Evolutionary conservation across 2,329 filamentous ascomycete genomes (phyloP).

Genomic region (Epichloe elymi): DNA sequence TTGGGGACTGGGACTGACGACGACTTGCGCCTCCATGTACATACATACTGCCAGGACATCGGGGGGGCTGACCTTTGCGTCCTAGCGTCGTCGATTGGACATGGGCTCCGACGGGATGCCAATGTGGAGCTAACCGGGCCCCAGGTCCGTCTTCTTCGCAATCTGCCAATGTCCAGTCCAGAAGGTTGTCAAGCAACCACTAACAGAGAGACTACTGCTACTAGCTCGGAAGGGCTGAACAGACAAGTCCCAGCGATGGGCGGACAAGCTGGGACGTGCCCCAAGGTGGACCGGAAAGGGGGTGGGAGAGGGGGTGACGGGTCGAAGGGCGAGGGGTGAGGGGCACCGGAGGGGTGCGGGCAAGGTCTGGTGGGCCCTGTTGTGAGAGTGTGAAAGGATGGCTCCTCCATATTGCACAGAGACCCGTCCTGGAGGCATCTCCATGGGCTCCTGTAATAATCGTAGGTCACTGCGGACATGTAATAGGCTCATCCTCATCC

Average conservation of each 20-base stretch:
- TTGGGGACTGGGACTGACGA: background rate
- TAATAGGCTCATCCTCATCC: background rate
- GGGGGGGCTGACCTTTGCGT: conserved; percentile 1
- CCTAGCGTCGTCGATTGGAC: conserved; percentile 2
- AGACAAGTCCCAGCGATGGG: conserved; percentile 3
- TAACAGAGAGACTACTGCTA: conserved; percentile 8
- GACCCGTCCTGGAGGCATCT: too few relatives aligned
- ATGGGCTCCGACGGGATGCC: conserved; percentile 15
- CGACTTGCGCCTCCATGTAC: background rate
- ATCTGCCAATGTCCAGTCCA: too few relatives aligned
- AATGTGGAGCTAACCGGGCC: too few relatives aligned
- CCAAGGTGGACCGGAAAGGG: conserved; percentile 1
- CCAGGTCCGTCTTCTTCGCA: too few relatives aligned
- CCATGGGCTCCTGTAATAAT: too few relatives aligned
- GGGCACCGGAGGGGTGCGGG: background rate
- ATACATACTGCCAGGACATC: background rate
- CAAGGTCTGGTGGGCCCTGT: background rate
- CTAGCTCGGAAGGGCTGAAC: conserved; percentile 27
- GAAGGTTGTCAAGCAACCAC: conserved; percentile 3
- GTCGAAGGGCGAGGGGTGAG: background rate
- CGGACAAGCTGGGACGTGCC: conserved; percentile 4
- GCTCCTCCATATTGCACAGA: too few relatives aligned
- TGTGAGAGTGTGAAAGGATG: background rate
- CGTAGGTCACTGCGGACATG: background rate
- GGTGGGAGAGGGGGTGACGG: background rate